These are phyloP conservation scores for Chalciporus pseudorubinellus DNA, from an alignment of 768 basidiomycete species.

Conservation along the genomic window DNA sequence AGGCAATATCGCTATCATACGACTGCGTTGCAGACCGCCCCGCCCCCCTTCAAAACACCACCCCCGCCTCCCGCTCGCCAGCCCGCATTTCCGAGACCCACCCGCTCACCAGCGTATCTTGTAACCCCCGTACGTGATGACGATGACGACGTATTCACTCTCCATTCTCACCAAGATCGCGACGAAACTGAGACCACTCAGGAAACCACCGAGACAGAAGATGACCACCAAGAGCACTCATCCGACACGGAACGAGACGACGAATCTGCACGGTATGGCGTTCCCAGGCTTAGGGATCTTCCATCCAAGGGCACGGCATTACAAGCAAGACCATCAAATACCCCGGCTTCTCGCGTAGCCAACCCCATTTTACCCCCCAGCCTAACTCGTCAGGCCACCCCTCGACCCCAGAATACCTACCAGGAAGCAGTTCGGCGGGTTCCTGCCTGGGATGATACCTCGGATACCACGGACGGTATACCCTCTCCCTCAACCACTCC, in stretches of 20 bases:
- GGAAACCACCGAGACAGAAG: constrained; percentile 16
- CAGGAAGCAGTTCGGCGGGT: constrained; percentile 11
- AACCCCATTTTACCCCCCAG: constrained; percentile 28
- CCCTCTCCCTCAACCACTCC: constrained; percentile 41
- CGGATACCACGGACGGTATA: constrained; percentile 36
- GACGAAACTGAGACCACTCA: constrained; percentile 22
- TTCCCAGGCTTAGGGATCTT: constrained; percentile 7
- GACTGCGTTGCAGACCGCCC: constrained; percentile 13
- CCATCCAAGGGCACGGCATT: constrained; percentile 3
- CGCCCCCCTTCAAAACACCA: constrained; percentile 14
- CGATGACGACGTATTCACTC: constrained; percentile 42
- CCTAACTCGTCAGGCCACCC: constrained; percentile 29
- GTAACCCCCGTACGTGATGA: constrained; percentile 32
- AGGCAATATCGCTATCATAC: constrained; percentile 45
- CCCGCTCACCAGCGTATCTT: constrained; percentile 25
- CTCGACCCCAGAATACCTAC: constrained; percentile 24
- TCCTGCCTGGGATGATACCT: constrained; percentile 36
- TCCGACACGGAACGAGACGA: constrained; percentile 25
- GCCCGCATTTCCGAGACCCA: constrained; percentile 17
- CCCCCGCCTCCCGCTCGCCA: constrained; percentile 15
- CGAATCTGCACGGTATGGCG: constrained; percentile 5
- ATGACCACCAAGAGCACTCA: constrained; percentile 3
- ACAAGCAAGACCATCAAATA: constrained; percentile 11
- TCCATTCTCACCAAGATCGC: constrained; percentile 44
- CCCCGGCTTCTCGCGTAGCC: constrained; percentile 11